Percentiles rank a stretch among this genome's conserved stretches.
Conservation (phyloP, 78 protist genomes). For the Dictyostelium capitatum region DNA sequence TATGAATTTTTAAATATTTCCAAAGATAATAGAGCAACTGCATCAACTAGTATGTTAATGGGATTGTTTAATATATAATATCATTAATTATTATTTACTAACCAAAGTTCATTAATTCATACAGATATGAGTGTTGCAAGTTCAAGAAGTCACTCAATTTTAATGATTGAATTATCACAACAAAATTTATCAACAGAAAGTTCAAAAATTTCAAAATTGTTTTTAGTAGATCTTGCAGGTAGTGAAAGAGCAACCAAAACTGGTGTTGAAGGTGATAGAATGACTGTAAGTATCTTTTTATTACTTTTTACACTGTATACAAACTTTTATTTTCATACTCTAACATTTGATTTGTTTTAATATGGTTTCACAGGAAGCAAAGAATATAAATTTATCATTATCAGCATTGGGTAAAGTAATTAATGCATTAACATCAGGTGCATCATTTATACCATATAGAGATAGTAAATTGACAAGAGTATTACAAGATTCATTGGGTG, state of each 20-base stretch:
- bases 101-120: too few species aligned
- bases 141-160: slow-evolving; percentile 91
- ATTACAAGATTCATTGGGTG: slow-evolving; percentile 91
- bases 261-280: slow-evolving; percentile 89
- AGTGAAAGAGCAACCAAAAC: slow-evolving; percentile 86
- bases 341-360: too few species aligned
- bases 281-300: too few species aligned
- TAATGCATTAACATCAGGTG: slow-evolving; percentile 62
- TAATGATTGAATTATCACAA: slow-evolving; percentile 81
- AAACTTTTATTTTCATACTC: too few species aligned
- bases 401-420: slow-evolving; percentile 91
- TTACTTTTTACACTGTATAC: too few species aligned
- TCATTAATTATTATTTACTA: too few species aligned
- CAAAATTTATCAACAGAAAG: slow-evolving; percentile 56
- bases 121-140: slow-evolving; percentile 88
- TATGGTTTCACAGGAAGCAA: slow-evolving; percentile 90
- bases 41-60: slow-evolving; percentile 68
- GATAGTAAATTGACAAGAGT: slow-evolving; percentile 91
- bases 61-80: not conserved
- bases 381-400: slow-evolving; percentile 88
- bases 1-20: slow-evolving; percentile 63
- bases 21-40: slow-evolving; percentile 82
- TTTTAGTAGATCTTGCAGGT: slow-evolving; percentile 96
- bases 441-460: slow-evolving; percentile 89
- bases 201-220: slow-evolving; percentile 38